Conservation (phyloP, 192 early-diverging fungal genomes). For the Nowakowskiella sp. region DNA sequence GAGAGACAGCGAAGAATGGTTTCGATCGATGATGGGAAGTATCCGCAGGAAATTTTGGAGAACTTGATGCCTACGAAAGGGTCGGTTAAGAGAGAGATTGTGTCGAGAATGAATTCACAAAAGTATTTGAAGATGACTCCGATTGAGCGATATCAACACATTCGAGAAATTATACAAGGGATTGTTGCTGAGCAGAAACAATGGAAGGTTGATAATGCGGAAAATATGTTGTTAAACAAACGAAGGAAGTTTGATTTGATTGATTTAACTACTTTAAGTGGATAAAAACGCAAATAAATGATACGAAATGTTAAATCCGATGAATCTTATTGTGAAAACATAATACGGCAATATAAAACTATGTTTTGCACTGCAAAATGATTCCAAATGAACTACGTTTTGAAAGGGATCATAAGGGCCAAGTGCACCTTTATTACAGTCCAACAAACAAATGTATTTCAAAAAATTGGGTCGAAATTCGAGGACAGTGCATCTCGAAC, state of each 20-base stretch:
- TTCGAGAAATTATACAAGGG: slow-evolving; percentile 26
- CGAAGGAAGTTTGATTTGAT: slow-evolving; percentile 28
- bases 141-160: slow-evolving; percentile 24
- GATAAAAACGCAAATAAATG: too few relatives aligned
- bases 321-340: too few relatives aligned
- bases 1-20: slow-evolving; percentile 25
- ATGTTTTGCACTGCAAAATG: too few relatives aligned
- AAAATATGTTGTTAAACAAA: slow-evolving; percentile 13
- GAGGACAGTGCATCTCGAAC: too few relatives aligned
- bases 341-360: too few relatives aligned
- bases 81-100: slow-evolving; percentile 30
- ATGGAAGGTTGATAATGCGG: slow-evolving; percentile 8
- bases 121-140: slow-evolving; percentile 29
- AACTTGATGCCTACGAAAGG: slow-evolving; percentile 15
- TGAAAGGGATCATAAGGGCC: too few relatives aligned
- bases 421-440: too few relatives aligned
- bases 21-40: slow-evolving; percentile 27
- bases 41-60: slow-evolving; percentile 8
- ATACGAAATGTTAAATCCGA: too few relatives aligned
- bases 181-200: slow-evolving; percentile 21
- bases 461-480: too few relatives aligned
- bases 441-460: too few relatives aligned
- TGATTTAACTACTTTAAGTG: too few relatives aligned
- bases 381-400: too few relatives aligned
- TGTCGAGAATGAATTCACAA: slow-evolving; percentile 27